Conservation (phyloP, 202 grass and related monocot genomes). For the Alloteropsis angusta region DNA sequence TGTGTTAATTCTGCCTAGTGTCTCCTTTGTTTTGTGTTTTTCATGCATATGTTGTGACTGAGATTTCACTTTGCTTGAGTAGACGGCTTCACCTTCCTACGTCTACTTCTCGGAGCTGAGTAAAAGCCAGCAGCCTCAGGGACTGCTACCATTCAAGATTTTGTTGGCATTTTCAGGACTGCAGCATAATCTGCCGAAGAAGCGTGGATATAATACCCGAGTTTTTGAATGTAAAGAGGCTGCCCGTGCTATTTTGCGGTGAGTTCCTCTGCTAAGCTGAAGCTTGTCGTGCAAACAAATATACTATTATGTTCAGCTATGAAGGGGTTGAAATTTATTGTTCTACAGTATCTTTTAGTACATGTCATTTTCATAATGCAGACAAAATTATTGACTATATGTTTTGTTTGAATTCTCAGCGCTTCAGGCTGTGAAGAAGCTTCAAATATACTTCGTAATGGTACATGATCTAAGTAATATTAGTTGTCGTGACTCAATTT, state of each 20-base stretch:
- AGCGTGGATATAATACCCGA: slow-evolving; percentile 67
- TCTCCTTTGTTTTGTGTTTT: neutral
- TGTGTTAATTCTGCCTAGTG: neutral
- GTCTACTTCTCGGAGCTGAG: slow-evolving; percentile 58
- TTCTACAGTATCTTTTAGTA: neutral
- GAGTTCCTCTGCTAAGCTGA: slow-evolving; percentile 27
- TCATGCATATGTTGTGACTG: slow-evolving; percentile 13
- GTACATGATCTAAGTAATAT: slow-evolving; percentile 26
- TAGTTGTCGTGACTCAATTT: neutral
- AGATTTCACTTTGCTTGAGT: slow-evolving; percentile 27
- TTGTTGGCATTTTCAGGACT: slow-evolving; percentile 89
- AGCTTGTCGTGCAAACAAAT: neutral
- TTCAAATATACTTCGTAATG: slow-evolving; percentile 45
- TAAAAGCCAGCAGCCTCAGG: slow-evolving; percentile 40
- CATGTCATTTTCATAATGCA: neutral
- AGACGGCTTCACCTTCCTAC: slow-evolving; percentile 49
- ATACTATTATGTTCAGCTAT: neutral
- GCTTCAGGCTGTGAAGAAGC: slow-evolving; percentile 31
- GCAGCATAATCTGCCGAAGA: slow-evolving; percentile 80
- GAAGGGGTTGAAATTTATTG: neutral
- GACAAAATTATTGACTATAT: slow-evolving; percentile 5
- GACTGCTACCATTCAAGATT: slow-evolving; percentile 71
- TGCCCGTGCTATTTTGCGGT: slow-evolving; percentile 66
- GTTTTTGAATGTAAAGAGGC: slow-evolving; percentile 88
- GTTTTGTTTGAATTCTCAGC: slow-evolving; percentile 36